Conservation (phyloP, 1,139 yeast species). For the Petasospora rhodanensis region DNA sequence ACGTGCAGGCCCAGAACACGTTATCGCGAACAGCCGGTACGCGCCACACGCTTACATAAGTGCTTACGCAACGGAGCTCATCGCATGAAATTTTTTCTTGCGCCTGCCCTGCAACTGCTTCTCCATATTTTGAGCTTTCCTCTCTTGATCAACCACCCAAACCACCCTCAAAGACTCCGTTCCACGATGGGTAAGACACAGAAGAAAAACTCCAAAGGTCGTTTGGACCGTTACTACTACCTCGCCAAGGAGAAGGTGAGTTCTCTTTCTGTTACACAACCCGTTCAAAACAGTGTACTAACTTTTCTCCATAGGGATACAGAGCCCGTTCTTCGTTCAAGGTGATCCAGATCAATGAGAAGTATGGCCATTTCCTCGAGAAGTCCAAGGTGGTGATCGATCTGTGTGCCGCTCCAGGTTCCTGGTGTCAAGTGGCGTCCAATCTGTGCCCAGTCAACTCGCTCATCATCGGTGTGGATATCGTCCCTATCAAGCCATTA, state of each 20-base stretch:
- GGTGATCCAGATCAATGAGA: conserved; percentile 90
- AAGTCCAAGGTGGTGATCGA: conserved; percentile 97
- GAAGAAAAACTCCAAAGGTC: conserved; percentile 97
- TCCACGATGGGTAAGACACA: conserved; percentile 75
- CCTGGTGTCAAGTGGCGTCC: conserved; percentile 99
- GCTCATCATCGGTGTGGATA: conserved; percentile 93
- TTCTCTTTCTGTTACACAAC: too few species aligned
- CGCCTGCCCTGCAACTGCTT: background rate
- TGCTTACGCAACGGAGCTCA: conserved; percentile 2
- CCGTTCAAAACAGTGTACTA: conserved; percentile 5
- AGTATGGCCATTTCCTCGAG: conserved; percentile 91
- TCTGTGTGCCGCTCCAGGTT: conserved; percentile 99
- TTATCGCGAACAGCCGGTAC: too few species aligned
- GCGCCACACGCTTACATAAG: background rate
- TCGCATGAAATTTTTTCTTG: conserved; percentile 3
- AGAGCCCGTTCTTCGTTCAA: conserved; percentile 99
- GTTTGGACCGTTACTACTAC: conserved; percentile 94
- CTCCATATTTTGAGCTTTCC: background rate
- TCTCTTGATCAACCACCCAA: conserved; percentile 2
- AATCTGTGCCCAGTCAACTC: conserved; percentile 90
- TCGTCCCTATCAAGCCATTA: conserved; percentile 91
- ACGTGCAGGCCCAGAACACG: too few species aligned
- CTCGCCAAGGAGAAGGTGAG: conserved; percentile 81
- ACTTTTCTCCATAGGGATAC: conserved; percentile 52
- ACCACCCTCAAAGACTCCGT: too few species aligned